Conservation (phyloP, 2,329 filamentous ascomycete genomes). For the Colletotrichum lini region DNA sequence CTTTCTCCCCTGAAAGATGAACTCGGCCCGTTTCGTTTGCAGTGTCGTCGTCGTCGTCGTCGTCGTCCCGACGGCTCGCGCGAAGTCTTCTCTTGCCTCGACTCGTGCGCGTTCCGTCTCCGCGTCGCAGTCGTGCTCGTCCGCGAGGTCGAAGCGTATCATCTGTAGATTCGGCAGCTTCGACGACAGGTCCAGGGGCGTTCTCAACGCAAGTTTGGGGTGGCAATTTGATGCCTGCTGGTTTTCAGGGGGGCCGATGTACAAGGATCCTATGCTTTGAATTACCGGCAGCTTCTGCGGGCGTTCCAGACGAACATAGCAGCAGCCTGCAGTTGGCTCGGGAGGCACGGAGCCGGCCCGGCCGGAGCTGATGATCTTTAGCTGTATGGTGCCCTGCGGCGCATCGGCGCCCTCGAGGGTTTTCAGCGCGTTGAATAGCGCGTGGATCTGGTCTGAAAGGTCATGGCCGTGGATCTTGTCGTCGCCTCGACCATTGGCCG, state of each 20-base stretch:
- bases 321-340: background rate
- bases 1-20: background rate
- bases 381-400: constrained; percentile 3
- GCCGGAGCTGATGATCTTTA: background rate
- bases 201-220: background rate
- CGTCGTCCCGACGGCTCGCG: background rate
- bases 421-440: constrained; percentile 5
- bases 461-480: background rate
- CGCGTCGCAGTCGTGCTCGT: constrained; percentile 17
- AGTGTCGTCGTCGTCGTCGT: background rate
- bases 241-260: background rate
- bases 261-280: background rate
- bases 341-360: background rate
- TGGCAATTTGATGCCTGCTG: background rate
- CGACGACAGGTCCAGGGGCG: background rate
- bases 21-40: background rate
- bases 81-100: background rate
- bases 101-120: background rate
- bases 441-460: background rate
- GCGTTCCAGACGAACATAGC: background rate
- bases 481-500: background rate
- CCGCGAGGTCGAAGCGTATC: background rate
- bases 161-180: constrained; percentile 12
- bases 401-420: background rate
- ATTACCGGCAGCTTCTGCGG: background rate